Evolutionary conservation across 1,139 yeast genomes (phyloP).

Genomic region (Magnusiomyces clavatus): DNA sequence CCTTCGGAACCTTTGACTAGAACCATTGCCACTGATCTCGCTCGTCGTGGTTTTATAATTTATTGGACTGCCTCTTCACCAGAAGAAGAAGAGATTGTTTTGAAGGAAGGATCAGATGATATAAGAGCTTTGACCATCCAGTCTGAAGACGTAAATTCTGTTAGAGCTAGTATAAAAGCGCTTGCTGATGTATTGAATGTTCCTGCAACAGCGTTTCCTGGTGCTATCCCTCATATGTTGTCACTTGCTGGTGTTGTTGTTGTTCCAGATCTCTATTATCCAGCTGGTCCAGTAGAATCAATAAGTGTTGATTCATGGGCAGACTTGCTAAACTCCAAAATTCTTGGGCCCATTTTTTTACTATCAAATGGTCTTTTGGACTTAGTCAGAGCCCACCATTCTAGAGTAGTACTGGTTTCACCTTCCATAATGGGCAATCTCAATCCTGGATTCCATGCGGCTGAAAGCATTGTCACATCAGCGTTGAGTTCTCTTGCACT

Average conservation of each 20-base stretch:
- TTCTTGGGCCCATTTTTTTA: constrained; percentile 43
- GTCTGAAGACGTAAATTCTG: constrained; percentile 34
- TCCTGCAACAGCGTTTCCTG: constrained; percentile 41
- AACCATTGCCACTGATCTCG: constrained; percentile 63
- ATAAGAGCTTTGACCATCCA: constrained; percentile 48
- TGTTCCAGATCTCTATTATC: constrained; percentile 58
- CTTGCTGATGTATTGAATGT: constrained; percentile 35
- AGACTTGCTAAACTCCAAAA: constrained; percentile 40
- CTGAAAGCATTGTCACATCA: constrained; percentile 33
- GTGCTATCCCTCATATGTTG: constrained; percentile 47
- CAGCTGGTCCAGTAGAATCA: constrained; percentile 61
- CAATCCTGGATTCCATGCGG: constrained; percentile 37
- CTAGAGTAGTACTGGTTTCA: constrained; percentile 34
- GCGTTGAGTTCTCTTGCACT: constrained; percentile 34
- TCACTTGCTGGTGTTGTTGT: constrained; percentile 51
- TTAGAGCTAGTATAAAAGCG: constrained; percentile 35
- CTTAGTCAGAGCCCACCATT: constrained; percentile 42
- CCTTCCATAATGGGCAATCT: constrained; percentile 35
- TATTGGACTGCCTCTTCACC: constrained; percentile 64
- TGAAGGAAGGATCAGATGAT: constrained; percentile 45
- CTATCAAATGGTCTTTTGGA: constrained; percentile 51
- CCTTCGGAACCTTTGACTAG: constrained; percentile 71
- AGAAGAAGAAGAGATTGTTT: constrained; percentile 52
- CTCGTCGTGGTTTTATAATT: constrained; percentile 71
- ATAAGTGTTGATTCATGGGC: constrained; percentile 49